phyloP scores from a whole-genome alignment of 2,329 filamentous ascomycete genomes.

The Oidium heveae region DNA sequence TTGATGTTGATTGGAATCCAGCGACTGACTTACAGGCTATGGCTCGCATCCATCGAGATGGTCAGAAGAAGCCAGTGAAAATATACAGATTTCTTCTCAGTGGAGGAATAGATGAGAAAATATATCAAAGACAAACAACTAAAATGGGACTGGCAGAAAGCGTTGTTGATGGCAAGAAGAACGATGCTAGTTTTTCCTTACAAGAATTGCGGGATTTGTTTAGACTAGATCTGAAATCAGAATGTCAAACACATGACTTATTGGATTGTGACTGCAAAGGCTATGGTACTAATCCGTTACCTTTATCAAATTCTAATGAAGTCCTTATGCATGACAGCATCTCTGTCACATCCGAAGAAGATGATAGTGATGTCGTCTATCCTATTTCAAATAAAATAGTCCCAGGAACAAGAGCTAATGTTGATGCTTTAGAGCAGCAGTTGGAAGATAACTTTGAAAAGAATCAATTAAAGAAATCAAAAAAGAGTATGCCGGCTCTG shows the following conservation, averaged over 20 bases:
- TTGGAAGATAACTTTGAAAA: slow-evolving; percentile 14
- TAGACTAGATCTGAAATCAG: slow-evolving; percentile 30
- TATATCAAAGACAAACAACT: slow-evolving; percentile 46
- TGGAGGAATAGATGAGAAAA: slow-evolving; percentile 48
- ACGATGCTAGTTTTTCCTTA: slow-evolving; percentile 33
- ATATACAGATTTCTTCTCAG: slow-evolving; percentile 46
- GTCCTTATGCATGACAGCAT: slow-evolving; percentile 1
- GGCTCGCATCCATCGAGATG: slow-evolving; percentile 49
- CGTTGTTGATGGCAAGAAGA: slow-evolving; percentile 41
- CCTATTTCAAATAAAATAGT: slow-evolving; percentile 10
- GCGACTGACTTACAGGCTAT: slow-evolving; percentile 50
- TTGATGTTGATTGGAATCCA: slow-evolving; percentile 56
- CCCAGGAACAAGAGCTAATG: slow-evolving; percentile 20
- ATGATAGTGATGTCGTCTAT: slow-evolving; percentile 11
- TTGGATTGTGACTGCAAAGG: slow-evolving; percentile 37
- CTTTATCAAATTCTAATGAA: slow-evolving; percentile 3
- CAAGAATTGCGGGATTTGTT: slow-evolving; percentile 45
- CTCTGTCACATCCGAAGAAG: slow-evolving; percentile 8
- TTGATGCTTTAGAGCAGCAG: slow-evolving; percentile 19
- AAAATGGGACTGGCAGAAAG: slow-evolving; percentile 46
- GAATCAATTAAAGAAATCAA: slow-evolving; percentile 12
- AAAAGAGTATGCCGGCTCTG: slow-evolving; percentile 20
- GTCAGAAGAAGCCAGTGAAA: slow-evolving; percentile 39
- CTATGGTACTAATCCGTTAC: slow-evolving; percentile 16
- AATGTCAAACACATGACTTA: slow-evolving; percentile 43